phyloP scores from a whole-genome alignment of 257 asterid genomes.

The Jacaranda copaia region DNA sequence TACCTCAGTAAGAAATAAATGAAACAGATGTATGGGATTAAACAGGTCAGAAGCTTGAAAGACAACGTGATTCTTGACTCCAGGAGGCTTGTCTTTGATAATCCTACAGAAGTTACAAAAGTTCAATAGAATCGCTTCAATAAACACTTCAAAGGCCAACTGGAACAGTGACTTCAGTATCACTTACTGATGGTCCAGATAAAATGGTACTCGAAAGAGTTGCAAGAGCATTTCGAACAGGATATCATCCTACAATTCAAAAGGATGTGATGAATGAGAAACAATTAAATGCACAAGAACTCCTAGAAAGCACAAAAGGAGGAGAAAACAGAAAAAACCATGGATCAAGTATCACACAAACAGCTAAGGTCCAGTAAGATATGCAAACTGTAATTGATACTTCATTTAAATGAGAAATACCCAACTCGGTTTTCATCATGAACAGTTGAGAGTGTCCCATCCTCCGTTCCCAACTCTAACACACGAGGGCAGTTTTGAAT shows the following conservation, averaged over 20 bases:
- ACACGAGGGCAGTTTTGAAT: background rate
- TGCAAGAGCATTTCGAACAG: slow-evolving; percentile 86
- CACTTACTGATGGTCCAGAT: slow-evolving; percentile 54
- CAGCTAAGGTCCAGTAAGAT: background rate
- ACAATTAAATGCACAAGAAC: background rate
- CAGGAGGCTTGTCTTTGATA: slow-evolving; percentile 38
- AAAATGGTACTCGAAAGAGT: slow-evolving; percentile 58
- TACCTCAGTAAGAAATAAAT: slow-evolving; percentile 88
- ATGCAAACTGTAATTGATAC: background rate
- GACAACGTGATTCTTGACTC: slow-evolving; percentile 39
- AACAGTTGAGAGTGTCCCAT: background rate
- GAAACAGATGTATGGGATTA: slow-evolving; percentile 76
- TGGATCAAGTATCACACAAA: background rate
- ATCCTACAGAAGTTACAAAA: slow-evolving; percentile 47
- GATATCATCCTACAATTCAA: slow-evolving; percentile 76
- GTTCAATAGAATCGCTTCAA: slow-evolving; percentile 23
- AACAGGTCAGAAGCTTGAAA: slow-evolving; percentile 66
- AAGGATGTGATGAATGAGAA: slow-evolving; percentile 37
- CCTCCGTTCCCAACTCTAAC: background rate
- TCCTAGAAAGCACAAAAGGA: slow-evolving; percentile 4
- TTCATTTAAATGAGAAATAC: slow-evolving; percentile 15
- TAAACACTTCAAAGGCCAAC: slow-evolving; percentile 27
- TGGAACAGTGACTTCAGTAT: slow-evolving; percentile 19
- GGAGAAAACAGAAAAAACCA: background rate
- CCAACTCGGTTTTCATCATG: background rate